Evolutionary conservation across 495 filamentous ascomycete species (phyloP), one percentile per base, ranked within the genome.

Genomic region (Aspergillus panamensis): DNA sequence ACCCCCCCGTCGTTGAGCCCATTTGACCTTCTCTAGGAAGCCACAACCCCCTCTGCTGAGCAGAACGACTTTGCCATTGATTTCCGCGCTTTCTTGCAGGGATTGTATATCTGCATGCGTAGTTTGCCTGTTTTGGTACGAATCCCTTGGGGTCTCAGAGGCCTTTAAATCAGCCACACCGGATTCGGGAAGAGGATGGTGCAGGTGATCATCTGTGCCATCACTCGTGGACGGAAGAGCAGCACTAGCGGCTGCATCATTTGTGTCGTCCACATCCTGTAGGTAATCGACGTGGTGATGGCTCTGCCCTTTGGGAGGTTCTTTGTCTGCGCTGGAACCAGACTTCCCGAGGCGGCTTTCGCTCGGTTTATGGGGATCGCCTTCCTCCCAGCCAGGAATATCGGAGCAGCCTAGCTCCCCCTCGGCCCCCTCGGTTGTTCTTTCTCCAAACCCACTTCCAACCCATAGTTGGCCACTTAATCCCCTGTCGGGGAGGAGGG

Each of bases 371-470:
- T 66, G 72, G 42, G 65, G 55, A 42, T 72, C 74, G 9, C 77
- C 78, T 37, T 84, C 85, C 37, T 83, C 84, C 93, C 94, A 97
- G 4, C 90, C 92, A 1, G 91, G 90, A n/a, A 96, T 87, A 80
- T 97, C 94, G 61, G 93, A 96, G 71, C 94, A 98, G 21, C 95
- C 94, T n/a, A 97, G 77, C 76, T 98, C 92, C 0, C 93, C 91
- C 65, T 91, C 89, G 1, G 81, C 75, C 8, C 74, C 79, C 0
- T 75, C 67, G 25, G 70, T 73, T 8, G 77, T 83, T 16, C 85
- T 83, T 59, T 95, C 91, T 13, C 86, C 84, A 73, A 96, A 96
- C 7, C 91, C 91, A 71, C 86, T 92, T 10, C 92, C 92, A 48
- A 95, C 84, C 92, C 92, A 96, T 43, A 96, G 70, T 66, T 88